A percentile compares a stretch with the other conserved stretches of the same genome.
Conservation (phyloP, 768 basidiomycete genomes). For the Termitomyces sp. region DNA sequence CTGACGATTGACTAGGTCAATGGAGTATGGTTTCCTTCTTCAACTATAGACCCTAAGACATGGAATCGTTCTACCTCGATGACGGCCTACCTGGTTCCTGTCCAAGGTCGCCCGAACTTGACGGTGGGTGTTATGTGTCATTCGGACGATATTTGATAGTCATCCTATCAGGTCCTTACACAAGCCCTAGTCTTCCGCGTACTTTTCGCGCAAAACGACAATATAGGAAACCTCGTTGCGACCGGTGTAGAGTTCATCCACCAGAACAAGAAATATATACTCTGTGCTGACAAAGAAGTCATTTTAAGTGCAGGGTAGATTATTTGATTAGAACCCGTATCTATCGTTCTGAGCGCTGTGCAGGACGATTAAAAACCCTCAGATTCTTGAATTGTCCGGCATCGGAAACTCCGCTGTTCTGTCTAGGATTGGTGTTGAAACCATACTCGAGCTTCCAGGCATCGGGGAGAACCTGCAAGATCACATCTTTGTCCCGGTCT, state of each 20-base stretch:
- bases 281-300: slow-evolving; percentile 43
- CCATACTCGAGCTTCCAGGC: slow-evolving; percentile 13
- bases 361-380: slow-evolving; percentile 14
- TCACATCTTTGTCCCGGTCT: slow-evolving; percentile 3
- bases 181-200: slow-evolving; percentile 22
- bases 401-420: slow-evolving; percentile 9
- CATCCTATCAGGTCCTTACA: slow-evolving; percentile 11
- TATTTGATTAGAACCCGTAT: neutral
- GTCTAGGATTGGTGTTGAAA: slow-evolving; percentile 7
- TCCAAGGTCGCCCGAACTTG: slow-evolving; percentile 7
- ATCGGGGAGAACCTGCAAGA: slow-evolving; percentile 18
- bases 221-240: slow-evolving; percentile 26
- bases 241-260: slow-evolving; percentile 42
- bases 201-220: slow-evolving; percentile 13
- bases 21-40: slow-evolving; percentile 12
- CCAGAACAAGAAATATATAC: slow-evolving; percentile 22
- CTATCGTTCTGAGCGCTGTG: neutral
- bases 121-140: slow-evolving; percentile 8
- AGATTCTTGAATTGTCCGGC: slow-evolving; percentile 18
- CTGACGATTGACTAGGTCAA: slow-evolving; percentile 15
- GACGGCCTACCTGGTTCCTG: slow-evolving; percentile 20
- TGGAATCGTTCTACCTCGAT: slow-evolving; percentile 24
- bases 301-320: slow-evolving; percentile 39
- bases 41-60: slow-evolving; percentile 20
- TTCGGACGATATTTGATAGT: neutral